Conservation (phyloP, 441 rosid genomes). For the Biscutella laevigata region DNA sequence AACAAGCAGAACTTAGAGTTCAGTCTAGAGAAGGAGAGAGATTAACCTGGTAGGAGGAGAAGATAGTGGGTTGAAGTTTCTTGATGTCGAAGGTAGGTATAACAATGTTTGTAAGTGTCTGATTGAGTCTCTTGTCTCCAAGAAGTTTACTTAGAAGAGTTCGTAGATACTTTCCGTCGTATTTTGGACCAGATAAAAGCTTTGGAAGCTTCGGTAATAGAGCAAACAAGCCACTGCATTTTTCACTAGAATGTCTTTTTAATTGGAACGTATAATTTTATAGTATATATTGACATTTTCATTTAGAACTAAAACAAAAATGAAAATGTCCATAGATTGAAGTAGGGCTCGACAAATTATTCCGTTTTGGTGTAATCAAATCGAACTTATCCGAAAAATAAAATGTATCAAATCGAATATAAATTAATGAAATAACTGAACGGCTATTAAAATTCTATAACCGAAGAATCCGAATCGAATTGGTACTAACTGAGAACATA, state of each 20-base stretch:
- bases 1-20: neutral
- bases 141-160: conserved; percentile 25
- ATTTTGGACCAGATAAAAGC: conserved; percentile 46
- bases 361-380: too few species aligned
- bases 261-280: neutral
- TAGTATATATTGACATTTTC: neutral
- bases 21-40: neutral
- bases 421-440: too few species aligned
- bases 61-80: conserved; percentile 61
- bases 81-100: conserved; percentile 76
- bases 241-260: neutral
- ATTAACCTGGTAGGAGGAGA: conserved; percentile 60
- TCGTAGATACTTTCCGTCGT: conserved; percentile 50
- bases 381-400: too few species aligned
- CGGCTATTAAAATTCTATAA: too few species aligned
- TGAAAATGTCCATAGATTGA: too few species aligned
- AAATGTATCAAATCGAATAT: too few species aligned
- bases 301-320: too few species aligned
- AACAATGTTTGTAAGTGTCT: conserved; percentile 58
- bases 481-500: too few species aligned
- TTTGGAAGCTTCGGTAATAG: conserved; percentile 19
- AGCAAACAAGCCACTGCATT: conserved; percentile 16
- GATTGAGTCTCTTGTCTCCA: conserved; percentile 39
- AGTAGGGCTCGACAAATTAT: too few species aligned
- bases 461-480: too few species aligned